Evolutionary conservation across 1,284 basidiomycete genomes (phyloP), one percentile per base, ranked within the genome.

Genomic region (Xerocomus nothofagi): DNA sequence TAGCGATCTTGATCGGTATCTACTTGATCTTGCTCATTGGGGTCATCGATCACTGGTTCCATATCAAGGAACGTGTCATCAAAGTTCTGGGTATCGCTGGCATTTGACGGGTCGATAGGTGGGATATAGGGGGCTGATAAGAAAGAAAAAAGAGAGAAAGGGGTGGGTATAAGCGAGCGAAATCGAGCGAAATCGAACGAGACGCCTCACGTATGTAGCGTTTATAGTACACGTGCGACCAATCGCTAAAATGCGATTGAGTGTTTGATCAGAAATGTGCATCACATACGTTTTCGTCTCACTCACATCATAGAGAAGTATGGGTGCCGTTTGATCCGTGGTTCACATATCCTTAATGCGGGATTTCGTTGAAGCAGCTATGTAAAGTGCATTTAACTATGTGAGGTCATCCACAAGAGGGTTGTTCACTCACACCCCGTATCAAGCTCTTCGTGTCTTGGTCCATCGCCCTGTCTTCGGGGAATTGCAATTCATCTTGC

Each of bases 21-120:
- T n/a, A 75, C 80, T 56, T 74, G 71, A 40, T 73, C 74, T 44
- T 74, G 68, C 33, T 80, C 80, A 57, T 81, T 77, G 52, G 78
- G 82, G 59, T 87, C 89, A 56, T 91, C 86, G 56, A 91, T 81
- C 49, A 89, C 84, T 32, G 91, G 91, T 57, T 90, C 87, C 88
- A 97, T 95, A 65, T 93, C 92, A 49, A 98, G 79, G 81, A 97
- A 98, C 29, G 92, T 88, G 59, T 96, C 92, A 68, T 98, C 96
- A 68, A 98, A 99, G 72, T 98, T 98, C 69, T 93, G 91, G 56
- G 92, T 96, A 79, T 99, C 96, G 63, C 86, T 88, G 58, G 94
- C 93, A 69, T 97, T 92, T 39, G 83, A 82, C 7, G 93, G 91
- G 67, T 98, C 92, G 62, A 95, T 91, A 17, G 91, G 87, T 18